Evolutionary conservation across 805 yeast genomes (phyloP), one percentile per base, ranked within the genome.

Genomic region (Groenewaldozyma salmanticensis): DNA sequence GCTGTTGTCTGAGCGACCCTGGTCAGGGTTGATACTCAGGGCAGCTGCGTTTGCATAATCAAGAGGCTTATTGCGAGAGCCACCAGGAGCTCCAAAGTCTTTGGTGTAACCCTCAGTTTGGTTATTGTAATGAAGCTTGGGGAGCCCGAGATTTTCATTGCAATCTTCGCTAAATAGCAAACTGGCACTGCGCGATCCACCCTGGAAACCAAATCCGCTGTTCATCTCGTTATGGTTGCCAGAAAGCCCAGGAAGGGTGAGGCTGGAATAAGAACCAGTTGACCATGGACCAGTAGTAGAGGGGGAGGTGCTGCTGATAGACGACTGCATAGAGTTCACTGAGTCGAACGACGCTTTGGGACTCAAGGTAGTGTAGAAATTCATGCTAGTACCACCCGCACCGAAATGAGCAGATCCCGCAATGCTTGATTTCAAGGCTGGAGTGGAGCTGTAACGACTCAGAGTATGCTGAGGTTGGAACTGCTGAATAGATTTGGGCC

Each of bases 311-410:
- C 13, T 24, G 13, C 29, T 24, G 13, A 7, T 13, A 13, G n/a
- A 18, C 11, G 37, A 33, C 21, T 6, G 13, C 7, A 33, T 6
- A 5, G 37, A 33, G 20, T 17, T 20, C 7, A 33, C 17, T 5
- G 37, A 33, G n/a, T 33, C 37, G 17, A 33, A 33, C 21, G 37
- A 33, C 22, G 37, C 37, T 31, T 45, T 46, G 3, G 49, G 46
- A 2, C 49, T 42, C 20, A 47, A 21, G 11, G 47, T 18, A 24
- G 20, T 31, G 33, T 39, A 40, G 27, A 33, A 38, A 15, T 24
- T 24, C 9, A 33, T 21, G 31, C 39, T 24, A 24, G 29, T 24
- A 9, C 29, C 29, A 24, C 13, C 13, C 7, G 29, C 29, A 16
- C 37, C 37, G n/a, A n/a, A n/a, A n/a, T n/a, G n/a, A n/a, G n/a